phyloP scores from a whole-genome alignment of 148 eudicot genomes.

The Vaccinium corymbosum region DNA sequence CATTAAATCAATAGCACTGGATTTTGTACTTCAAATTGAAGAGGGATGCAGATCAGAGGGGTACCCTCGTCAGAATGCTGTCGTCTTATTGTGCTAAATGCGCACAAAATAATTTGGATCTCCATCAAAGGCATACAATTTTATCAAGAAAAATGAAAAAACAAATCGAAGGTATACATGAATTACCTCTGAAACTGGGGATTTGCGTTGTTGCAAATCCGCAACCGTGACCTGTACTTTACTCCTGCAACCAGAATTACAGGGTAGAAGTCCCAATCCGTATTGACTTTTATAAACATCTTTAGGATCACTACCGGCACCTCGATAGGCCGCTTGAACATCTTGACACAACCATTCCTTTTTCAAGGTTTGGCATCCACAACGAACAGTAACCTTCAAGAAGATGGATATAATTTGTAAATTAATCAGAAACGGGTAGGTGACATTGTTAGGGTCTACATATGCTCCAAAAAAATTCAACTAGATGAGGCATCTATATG shows the following conservation, averaged over 20 bases:
- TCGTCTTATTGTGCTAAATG: constrained; percentile 2
- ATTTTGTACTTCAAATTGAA: not conserved
- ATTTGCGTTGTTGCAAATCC: constrained; percentile 67
- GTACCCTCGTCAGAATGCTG: not conserved
- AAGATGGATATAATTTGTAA: constrained; percentile 17
- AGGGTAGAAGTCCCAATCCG: constrained; percentile 79
- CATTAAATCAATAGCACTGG: not conserved
- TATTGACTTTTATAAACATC: constrained; percentile 64
- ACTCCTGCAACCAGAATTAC: constrained; percentile 76
- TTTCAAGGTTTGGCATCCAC: constrained; percentile 82
- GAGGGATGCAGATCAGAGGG: not conserved
- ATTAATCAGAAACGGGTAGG: not conserved
- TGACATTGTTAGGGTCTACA: not conserved
- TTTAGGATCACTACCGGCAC: constrained; percentile 58
- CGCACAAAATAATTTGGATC: not conserved
- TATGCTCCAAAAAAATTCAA: not conserved
- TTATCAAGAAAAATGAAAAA: no score
- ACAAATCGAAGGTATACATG: not conserved
- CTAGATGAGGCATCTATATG: constrained; percentile 1
- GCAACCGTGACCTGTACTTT: constrained; percentile 50
- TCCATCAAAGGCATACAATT: not conserved
- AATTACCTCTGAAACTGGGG: constrained; percentile 59
- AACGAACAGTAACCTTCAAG: constrained; percentile 73
- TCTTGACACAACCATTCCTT: constrained; percentile 86
- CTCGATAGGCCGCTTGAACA: constrained; percentile 62